Conservation (phyloP, 2,329 filamentous ascomycete species). For the Pleochaeta shiraiana region DNA sequence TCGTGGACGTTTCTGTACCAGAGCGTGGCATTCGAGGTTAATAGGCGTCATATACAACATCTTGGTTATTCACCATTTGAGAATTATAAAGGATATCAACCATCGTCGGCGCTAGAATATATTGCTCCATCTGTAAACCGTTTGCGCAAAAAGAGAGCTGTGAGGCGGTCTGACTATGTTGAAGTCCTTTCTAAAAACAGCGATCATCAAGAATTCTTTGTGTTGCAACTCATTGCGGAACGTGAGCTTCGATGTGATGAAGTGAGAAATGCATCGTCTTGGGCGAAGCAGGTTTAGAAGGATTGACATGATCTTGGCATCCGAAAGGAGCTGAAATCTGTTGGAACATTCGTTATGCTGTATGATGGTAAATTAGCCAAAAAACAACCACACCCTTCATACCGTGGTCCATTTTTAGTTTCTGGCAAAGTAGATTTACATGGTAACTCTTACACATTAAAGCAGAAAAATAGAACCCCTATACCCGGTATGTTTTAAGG, state of each 20-base stretch:
- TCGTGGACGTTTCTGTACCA: not conserved
- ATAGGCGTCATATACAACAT: not conserved
- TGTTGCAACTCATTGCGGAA: not conserved
- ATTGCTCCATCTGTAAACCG: not conserved
- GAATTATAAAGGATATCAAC: not conserved
- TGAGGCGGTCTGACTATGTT: not conserved
- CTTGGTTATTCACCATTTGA: not conserved
- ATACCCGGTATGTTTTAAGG: not conserved
- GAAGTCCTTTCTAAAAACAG: not conserved
- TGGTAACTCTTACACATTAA: not conserved
- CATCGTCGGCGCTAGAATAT: not conserved
- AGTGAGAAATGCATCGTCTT: not conserved
- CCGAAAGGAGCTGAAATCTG: not conserved
- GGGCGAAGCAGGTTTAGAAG: not conserved
- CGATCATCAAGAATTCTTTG: not conserved
- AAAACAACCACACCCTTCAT: not conserved
- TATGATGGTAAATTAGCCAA: slow-evolving; percentile 2
- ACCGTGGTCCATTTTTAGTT: not conserved
- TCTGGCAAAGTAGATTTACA: not conserved
- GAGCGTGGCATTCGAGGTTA: not conserved
- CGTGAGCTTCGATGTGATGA: not conserved
- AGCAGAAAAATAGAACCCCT: not conserved
- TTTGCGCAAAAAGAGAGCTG: not conserved
- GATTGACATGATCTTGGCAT: not conserved
- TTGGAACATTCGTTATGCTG: not conserved